phyloP scores from a whole-genome alignment of 2,329 filamentous ascomycete species.

The Incumbomyces delicatus region DNA sequence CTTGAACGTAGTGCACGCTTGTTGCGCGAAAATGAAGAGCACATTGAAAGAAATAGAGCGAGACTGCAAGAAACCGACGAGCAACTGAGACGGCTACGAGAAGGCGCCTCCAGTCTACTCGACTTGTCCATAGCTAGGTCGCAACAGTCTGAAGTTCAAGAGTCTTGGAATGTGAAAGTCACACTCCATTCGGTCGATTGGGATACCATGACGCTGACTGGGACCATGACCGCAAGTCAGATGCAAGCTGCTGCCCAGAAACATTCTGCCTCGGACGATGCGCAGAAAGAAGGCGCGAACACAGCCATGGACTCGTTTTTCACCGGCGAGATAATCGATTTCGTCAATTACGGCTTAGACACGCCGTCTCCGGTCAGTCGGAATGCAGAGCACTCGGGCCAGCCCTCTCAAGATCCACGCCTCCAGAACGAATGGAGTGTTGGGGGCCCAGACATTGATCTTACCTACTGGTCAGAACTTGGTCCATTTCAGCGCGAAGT shows the following conservation, averaged over 20 bases:
- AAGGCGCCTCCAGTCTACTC: background rate
- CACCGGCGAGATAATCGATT: constrained; percentile 61
- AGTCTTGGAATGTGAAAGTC: constrained; percentile 55
- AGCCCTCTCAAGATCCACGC: background rate
- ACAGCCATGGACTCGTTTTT: constrained; percentile 54
- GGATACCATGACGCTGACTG: constrained; percentile 51
- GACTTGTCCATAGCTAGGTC: background rate
- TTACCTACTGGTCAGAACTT: constrained; percentile 39
- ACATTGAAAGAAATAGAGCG: background rate
- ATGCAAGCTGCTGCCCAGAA: constrained; percentile 27
- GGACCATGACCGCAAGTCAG: constrained; percentile 62
- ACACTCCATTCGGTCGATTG: constrained; percentile 55
- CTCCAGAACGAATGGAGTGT: constrained; percentile 21
- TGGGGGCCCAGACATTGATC: constrained; percentile 36
- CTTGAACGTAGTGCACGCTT: constrained; percentile 1
- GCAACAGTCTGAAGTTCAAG: background rate
- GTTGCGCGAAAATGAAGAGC: background rate
- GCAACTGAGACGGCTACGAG: background rate
- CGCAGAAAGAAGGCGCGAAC: constrained; percentile 12
- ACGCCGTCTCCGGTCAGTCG: constrained; percentile 33
- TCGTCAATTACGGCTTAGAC: constrained; percentile 40
- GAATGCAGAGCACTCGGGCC: background rate
- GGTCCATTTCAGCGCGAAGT: constrained; percentile 38
- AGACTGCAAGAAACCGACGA: background rate
- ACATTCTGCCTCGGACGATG: background rate